Evolutionary conservation across 805 yeast species (phyloP).

Genomic region (Candida takata): DNA sequence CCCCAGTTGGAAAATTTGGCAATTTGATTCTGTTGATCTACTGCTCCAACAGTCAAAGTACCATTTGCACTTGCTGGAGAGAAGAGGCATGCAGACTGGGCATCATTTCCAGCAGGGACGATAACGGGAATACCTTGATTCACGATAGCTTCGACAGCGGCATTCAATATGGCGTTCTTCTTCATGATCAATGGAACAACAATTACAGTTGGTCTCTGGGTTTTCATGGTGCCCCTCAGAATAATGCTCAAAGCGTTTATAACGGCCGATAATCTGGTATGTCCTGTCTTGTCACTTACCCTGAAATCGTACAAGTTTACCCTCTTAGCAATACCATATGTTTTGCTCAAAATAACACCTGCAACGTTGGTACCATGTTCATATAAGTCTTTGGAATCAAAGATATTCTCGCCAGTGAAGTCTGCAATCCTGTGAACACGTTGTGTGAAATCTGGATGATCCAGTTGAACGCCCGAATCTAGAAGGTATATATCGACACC

Average conservation of each 20-base stretch:
- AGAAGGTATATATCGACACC: slow-evolving; percentile 32
- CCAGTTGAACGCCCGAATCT: slow-evolving; percentile 32
- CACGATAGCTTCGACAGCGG: slow-evolving; percentile 36
- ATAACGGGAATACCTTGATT: slow-evolving; percentile 38
- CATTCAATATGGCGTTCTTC: slow-evolving; percentile 34
- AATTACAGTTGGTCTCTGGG: slow-evolving; percentile 32
- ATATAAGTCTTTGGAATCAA: slow-evolving; percentile 24
- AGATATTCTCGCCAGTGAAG: slow-evolving; percentile 29
- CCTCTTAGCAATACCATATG: slow-evolving; percentile 47
- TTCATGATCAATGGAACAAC: slow-evolving; percentile 33
- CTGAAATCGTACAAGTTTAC: slow-evolving; percentile 37
- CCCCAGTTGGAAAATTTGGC: slow-evolving; percentile 42
- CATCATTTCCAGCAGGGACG: slow-evolving; percentile 45
- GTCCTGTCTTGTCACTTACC: slow-evolving; percentile 33
- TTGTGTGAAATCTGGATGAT: slow-evolving; percentile 37
- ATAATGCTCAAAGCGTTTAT: slow-evolving; percentile 28
- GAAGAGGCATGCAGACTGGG: slow-evolving; percentile 34
- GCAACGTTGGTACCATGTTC: slow-evolving; percentile 58
- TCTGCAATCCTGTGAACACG: slow-evolving; percentile 38
- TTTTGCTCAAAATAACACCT: slow-evolving; percentile 43
- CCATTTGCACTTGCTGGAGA: slow-evolving; percentile 44
- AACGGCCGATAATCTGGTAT: slow-evolving; percentile 28
- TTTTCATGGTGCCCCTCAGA: slow-evolving; percentile 22
- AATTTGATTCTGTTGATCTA: slow-evolving; percentile 62
- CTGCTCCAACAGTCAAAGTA: slow-evolving; percentile 82